Percentiles rank a stretch among this genome's conserved stretches.
phyloP scores from a whole-genome alignment of 768 basidiomycete species.

The Galerina marginata region DNA sequence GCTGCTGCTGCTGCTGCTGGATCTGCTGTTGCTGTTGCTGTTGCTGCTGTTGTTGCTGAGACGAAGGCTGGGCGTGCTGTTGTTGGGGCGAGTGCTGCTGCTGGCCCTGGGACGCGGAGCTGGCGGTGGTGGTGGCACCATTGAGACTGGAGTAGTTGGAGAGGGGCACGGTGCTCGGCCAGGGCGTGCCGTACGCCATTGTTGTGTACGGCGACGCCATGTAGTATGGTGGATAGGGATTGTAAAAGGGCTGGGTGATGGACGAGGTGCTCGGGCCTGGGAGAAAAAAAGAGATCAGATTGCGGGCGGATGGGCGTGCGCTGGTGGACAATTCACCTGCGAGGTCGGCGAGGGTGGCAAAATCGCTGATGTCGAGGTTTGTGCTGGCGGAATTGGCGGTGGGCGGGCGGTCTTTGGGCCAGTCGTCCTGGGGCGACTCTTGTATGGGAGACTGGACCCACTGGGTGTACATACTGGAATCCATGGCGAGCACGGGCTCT shows the following conservation, averaged over 20 bases:
- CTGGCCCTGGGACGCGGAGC: constrained; percentile 28
- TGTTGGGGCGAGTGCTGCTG: constrained; percentile 31
- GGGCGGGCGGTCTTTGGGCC: constrained; percentile 49
- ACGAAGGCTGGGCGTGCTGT: constrained; percentile 27
- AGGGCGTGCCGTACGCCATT: constrained; percentile 58
- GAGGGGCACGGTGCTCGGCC: constrained; percentile 58
- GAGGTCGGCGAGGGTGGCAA: constrained; percentile 45
- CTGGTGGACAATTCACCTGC: constrained; percentile 38
- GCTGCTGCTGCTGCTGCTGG: constrained; percentile 29
- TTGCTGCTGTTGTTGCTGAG: constrained; percentile 32
- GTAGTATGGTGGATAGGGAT: constrained; percentile 48
- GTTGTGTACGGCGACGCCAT: constrained; percentile 52
- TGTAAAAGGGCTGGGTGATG: constrained; percentile 46
- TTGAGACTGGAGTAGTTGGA: constrained; percentile 81
- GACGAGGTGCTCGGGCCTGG: constrained; percentile 35
- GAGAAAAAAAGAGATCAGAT: constrained; percentile 7
- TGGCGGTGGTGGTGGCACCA: constrained; percentile 63
- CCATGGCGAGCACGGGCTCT: constrained; percentile 40
- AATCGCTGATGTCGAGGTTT: constrained; percentile 48
- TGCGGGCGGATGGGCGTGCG: constrained; percentile 3
- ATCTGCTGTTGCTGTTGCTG: constrained; percentile 25
- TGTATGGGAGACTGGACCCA: constrained; percentile 48
- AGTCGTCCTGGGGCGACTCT: constrained; percentile 42
- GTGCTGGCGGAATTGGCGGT: constrained; percentile 31
- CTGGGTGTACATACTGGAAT: constrained; percentile 48